Evolutionary conservation across 2,329 filamentous ascomycete genomes (phyloP), one percentile per base, ranked within the genome.

Genomic region (Aaosphaeria pasadenensis): DNA sequence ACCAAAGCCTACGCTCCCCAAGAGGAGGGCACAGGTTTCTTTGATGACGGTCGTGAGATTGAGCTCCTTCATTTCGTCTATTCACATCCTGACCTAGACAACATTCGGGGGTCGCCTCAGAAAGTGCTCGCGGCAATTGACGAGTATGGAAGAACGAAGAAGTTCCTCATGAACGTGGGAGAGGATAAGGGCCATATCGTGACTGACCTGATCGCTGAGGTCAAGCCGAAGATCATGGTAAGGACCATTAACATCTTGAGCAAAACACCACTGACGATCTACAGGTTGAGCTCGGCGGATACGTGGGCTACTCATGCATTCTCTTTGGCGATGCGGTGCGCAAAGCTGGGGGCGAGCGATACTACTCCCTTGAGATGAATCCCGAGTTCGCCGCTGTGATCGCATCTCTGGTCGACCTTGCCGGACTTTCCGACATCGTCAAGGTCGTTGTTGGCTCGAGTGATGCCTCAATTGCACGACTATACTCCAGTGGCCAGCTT

Each of bases 121-220:
- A 78, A 77, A 47, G 80, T 92, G 1, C 74, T 91, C 0, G 74
- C 77, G 29, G 82, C 82, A 30, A 90, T 92, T 64, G 87, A 92
- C 60, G 81, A 87, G 45, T 92, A 79, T 66, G 82, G 74, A 9
- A 71, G 80, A 39, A 83, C 79, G 3, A 77, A 81, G 52, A 87
- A 85, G 64, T 88, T 86, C 53, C 78, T 92, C 44, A 92, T 92
- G 85, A 92, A 91, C 55, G 82, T 94, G 2, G 88, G 89, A 38
- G 78, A 84, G 56, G 77, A 84, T 60, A 94, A 94, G 71, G 88
- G 87, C 42, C 78, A 77, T 52, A 85, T 90, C 45, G 82, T 92
- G 1, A 79, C 79, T 6, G 77, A 87, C 30, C 68, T 91, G 36
- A 91, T 94, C 50, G 74, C 74, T 17, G 74, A 87, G 53, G 73